Percentiles rank a stretch among this genome's conserved stretches.
These are phyloP conservation scores for Trichoderma pleuroti DNA, from an alignment of 2,329 filamentous ascomycete genomes.

Conservation along the genomic window DNA sequence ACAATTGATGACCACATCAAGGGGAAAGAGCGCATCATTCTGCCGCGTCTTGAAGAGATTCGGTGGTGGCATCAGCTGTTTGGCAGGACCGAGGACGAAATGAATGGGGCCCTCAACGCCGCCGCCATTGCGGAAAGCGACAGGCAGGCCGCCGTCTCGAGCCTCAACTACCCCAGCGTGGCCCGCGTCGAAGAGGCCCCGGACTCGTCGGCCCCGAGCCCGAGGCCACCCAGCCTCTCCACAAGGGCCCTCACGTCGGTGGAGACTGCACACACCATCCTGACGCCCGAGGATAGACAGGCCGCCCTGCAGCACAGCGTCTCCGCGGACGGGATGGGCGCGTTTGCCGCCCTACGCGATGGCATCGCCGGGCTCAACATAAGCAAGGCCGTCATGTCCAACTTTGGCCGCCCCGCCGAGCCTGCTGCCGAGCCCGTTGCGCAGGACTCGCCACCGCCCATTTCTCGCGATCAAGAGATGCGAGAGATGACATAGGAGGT, in stretches of 20 bases:
- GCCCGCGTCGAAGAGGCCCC: conserved; percentile 28
- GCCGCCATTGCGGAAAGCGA: conserved; percentile 50
- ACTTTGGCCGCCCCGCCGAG: conserved; percentile 30
- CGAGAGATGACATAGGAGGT: conserved; percentile 46
- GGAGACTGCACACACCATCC: conserved; percentile 53
- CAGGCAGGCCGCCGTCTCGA: conserved; percentile 36
- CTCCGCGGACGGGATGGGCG: conserved; percentile 43
- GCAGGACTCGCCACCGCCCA: conserved; percentile 19
- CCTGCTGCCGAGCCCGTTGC: conserved; percentile 26
- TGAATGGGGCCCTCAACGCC: conserved; percentile 69
- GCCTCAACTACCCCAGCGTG: conserved; percentile 31
- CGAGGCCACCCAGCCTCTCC: conserved; percentile 38
- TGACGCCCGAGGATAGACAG: conserved; percentile 41
- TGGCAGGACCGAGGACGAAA: conserved; percentile 81
- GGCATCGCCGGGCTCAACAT: conserved; percentile 48
- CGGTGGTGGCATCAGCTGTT: conserved; percentile 93
- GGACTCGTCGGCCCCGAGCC: conserved; percentile 29
- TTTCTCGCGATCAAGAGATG: conserved; percentile 41
- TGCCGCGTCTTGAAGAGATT: conserved; percentile 73
- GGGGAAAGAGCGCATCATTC: conserved; percentile 77
- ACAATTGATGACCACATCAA: conserved; percentile 73
- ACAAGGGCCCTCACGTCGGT: conserved; percentile 53
- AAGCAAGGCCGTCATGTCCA: conserved; percentile 44
- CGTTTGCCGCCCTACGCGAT: conserved; percentile 46
- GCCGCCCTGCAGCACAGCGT: conserved; percentile 42